Base-by-base conservation (phyloP, 1,284 basidiomycete genomes). In the Trametes polyzona region DNA sequence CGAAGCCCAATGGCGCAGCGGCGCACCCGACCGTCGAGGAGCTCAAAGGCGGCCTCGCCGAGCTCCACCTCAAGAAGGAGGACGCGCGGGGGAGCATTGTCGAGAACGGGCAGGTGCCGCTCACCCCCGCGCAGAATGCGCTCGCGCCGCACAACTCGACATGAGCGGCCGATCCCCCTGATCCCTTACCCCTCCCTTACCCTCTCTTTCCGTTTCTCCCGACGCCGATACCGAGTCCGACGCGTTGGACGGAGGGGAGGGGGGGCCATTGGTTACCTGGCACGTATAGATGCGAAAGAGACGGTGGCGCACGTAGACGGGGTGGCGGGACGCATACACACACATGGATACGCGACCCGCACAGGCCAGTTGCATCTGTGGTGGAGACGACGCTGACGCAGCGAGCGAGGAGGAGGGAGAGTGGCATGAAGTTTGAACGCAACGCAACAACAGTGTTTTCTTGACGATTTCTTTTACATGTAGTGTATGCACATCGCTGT, bases 31-130 rank as follows among this genome's bases (percentile, higher is more conserved):
- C 78, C 21, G 58, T 71, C 12, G 73, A 75, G 46, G 44, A 57
- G 43, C 58, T 65, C 44, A 79, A 77, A 61, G 78, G 69, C 46
- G 76, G 75, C 7, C 73, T 78, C 67, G 77, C 74, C 21, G 73
- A 74, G 65, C 64, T 76, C 46, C 55, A 59, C 36, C 41, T 63
- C 35, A 64, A 63, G 52, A 65, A 69, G 70, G 74, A 76, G 55
- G 73, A 72, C 29, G 64, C 63, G 9, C 49, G 57, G 7, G 76
- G 74, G 29, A 74, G 66, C 60, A 57, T 59, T 9, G 62, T 76
- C 57, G 69, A 73, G 21, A 68, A 76, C 50, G 76, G 74, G 10
- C 64, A 64, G 33, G 75, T 76, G 21, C 71, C 71, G 21, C 50
- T 63, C 5, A 68, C 69, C 10, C 68, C 69, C 6, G 59, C 68